These are phyloP conservation scores for Corymbia calophylla DNA, from an alignment of 441 rosid genomes.

Conservation along the genomic window DNA sequence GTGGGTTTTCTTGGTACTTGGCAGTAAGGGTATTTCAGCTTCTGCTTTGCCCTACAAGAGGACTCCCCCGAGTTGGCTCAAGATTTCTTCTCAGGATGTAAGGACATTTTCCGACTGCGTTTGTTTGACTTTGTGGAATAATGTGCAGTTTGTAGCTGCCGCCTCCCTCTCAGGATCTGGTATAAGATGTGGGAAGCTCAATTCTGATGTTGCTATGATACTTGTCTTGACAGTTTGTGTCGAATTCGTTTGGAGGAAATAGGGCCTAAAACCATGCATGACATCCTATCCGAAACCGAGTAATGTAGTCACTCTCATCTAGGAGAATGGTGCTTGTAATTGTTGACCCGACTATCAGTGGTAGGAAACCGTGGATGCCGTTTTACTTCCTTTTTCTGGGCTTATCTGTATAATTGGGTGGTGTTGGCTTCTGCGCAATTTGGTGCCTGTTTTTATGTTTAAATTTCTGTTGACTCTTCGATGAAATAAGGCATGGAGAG, in stretches of 20 bases:
- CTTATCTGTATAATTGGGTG: background rate
- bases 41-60: slow-evolving; percentile 83
- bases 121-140: background rate
- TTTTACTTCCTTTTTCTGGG: background rate
- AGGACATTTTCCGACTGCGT: background rate
- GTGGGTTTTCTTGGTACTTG: background rate
- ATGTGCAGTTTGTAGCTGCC: background rate
- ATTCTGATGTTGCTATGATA: background rate
- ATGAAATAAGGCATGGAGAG: background rate
- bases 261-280: background rate
- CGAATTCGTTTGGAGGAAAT: background rate
- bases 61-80: slow-evolving; percentile 70
- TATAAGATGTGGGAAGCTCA: background rate
- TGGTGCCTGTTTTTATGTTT: background rate
- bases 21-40: slow-evolving; percentile 84
- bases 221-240: background rate
- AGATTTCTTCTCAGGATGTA: slow-evolving; percentile 56
- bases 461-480: background rate
- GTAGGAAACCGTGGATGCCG: background rate
- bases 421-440: background rate
- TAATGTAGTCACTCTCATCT: background rate
- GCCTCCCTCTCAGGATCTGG: background rate
- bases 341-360: background rate
- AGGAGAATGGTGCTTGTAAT: background rate
- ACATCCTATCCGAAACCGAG: background rate